Base-by-base conservation (phyloP, 2,329 filamentous ascomycete species). In the Aspergillus ibericus region DNA sequence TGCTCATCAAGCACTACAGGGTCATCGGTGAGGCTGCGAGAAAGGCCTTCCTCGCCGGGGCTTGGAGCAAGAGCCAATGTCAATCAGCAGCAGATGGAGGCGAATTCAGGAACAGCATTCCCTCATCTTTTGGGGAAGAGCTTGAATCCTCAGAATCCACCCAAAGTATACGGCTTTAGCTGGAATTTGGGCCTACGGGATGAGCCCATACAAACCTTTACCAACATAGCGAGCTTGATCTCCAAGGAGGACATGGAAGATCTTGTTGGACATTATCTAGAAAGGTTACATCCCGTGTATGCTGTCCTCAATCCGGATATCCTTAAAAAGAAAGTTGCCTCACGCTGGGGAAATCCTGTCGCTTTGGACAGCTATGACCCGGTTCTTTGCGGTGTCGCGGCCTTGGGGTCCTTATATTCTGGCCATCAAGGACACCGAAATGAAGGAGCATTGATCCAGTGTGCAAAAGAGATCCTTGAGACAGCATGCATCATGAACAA, bases 91-190 rank as follows among this genome's bases (percentile, higher is more conserved):
- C 53, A 40, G n/a, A 58, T 84, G 8, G 82, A 85, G 60, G 82
- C 81, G 22, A 85, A 85, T 60, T 85, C 82, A 0, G 82, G 82
- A 0, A 80, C 83, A 0, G 81, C 82, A 0, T 85, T 85, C 65
- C 77, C 83, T 5, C 73, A 82, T 52, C 75, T 78, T 20, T 69
- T 85, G 32, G 83, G 80, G 0, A 72, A 83, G 46, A 75, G 77
- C 36, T 72, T 85, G 16, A 82, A 85, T 64, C 80, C 82, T 0
- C 78, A 77, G 8, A 79, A 78, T 62, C 82, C 81, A 1, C 82
- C 83, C 0, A 75, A 42, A 4, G 38, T 42, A 13, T 20, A 42
- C 38, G 38, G 38, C 38, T 42, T 42, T 1, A 42, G 38, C 38
- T 42, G 38, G 38, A 42, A 42, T 13, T 9, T 42, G 15, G 38